phyloP scores from a whole-genome alignment of 495 filamentous ascomycete species.

The Aspergillus carlsbadensis region DNA sequence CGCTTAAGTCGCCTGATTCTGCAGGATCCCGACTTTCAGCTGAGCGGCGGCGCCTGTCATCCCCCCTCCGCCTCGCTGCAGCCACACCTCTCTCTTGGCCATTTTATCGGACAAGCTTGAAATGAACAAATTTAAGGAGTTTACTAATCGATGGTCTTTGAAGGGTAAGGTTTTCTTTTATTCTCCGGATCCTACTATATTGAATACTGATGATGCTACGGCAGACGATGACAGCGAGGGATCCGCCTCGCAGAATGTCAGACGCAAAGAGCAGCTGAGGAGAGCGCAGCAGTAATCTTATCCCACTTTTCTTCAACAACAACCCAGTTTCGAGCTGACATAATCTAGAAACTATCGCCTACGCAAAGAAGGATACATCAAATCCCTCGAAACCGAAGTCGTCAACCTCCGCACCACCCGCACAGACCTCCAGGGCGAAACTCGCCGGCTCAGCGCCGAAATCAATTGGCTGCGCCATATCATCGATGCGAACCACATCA shows the following conservation, averaged over 20 bases:
- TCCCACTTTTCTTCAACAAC: neutral
- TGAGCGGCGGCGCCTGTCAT: too few species aligned
- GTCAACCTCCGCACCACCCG: conserved; percentile 1
- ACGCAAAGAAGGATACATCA: conserved; percentile 2
- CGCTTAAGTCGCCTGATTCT: too few species aligned
- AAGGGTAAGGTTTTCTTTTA: neutral
- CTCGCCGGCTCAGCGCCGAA: neutral
- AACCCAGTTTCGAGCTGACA: neutral
- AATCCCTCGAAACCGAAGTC: conserved; percentile 1
- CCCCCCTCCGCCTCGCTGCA: too few species aligned
- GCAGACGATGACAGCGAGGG: neutral
- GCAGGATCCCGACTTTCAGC: too few species aligned
- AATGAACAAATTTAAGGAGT: conserved; percentile 3
- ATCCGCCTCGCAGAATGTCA: neutral
- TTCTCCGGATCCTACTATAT: neutral
- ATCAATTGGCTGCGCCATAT: neutral
- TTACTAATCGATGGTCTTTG: conserved; percentile 1
- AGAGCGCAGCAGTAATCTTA: conserved; percentile 3
- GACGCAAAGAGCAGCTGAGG: conserved; percentile 2
- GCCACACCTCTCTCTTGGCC: too few species aligned
- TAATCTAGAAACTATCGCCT: conserved; percentile 1
- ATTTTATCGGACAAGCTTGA: too few species aligned
- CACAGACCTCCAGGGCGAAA: neutral
- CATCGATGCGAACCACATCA: neutral
- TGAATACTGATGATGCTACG: too few species aligned